phyloP scores from a whole-genome alignment of 352 stramenopile genomes.

The Pythium monospermum region DNA sequence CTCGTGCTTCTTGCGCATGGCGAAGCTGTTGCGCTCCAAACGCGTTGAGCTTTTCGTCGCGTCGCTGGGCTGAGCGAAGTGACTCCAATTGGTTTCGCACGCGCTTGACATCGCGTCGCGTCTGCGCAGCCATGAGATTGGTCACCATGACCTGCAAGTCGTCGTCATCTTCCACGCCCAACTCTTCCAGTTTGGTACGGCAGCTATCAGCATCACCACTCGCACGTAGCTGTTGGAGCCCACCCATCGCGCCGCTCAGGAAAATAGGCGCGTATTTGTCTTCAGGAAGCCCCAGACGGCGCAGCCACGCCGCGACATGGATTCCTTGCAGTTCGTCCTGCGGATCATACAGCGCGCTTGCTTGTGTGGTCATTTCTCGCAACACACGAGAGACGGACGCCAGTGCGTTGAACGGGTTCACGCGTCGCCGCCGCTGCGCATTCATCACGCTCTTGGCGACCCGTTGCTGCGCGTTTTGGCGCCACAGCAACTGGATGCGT shows the following conservation, averaged over 20 bases:
- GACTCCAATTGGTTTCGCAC: constrained; percentile 15
- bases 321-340: constrained; percentile 57
- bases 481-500: constrained; percentile 60
- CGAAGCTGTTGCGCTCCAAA: constrained; percentile 32
- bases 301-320: constrained; percentile 44
- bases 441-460: constrained; percentile 37
- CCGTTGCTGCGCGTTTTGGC: constrained; percentile 43
- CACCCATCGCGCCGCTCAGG: constrained; percentile 13
- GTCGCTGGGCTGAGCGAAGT: constrained; percentile 20
- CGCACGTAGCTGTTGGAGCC: constrained; percentile 23
- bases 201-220: constrained; percentile 19
- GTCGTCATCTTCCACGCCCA: constrained; percentile 37
- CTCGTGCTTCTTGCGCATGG: constrained; percentile 13
- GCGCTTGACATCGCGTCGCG: constrained; percentile 26
- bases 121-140: constrained; percentile 44
- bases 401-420: constrained; percentile 42
- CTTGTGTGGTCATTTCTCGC: constrained; percentile 19
- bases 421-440: constrained; percentile 43
- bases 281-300: constrained; percentile 44
- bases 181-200: constrained; percentile 24
- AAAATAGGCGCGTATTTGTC: constrained; percentile 41
- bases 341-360: constrained; percentile 40
- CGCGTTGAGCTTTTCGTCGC: constrained; percentile 21
- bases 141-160: constrained; percentile 47
- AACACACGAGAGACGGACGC: constrained; percentile 32